Base-by-base conservation (phyloP, 495 filamentous ascomycete genomes). In the Xylaria longipes region DNA sequence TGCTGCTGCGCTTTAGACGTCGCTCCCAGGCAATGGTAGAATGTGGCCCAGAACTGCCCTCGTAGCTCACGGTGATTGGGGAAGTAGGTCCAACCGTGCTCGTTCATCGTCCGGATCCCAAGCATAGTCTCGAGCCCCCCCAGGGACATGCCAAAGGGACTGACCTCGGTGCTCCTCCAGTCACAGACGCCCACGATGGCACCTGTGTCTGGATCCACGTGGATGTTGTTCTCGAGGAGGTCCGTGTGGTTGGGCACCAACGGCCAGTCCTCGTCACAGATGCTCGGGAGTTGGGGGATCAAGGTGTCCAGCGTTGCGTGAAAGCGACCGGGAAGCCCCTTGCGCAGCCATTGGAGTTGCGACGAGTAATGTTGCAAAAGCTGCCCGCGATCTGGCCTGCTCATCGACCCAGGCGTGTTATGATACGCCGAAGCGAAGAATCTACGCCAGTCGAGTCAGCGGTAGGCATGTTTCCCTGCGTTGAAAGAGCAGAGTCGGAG, bases 181-280 rank as follows among this genome's bases (percentile, higher is more conserved):
- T 70, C 68, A 17, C 37, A 48, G 35, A 70, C 37, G 17, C 68
- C 68, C 17, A 14, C 15, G 20, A 70, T 37, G 27, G 5, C 8
- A 22, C 68, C 68, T 8, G 39, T 70, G 14, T 35, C 12, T 20
- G 45, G 37, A 15, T 64, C 57, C 3, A 70, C 68, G 27, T 70
- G 68, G 58, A 70, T 70, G 43, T 70, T 70, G 25, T 64, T 70
- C 68, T 70, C 68, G 6, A 70, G 41, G 17, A 70, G 68, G 20
- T 70, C 68, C 12, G 17, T 27, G 48, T 71, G 60, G 41, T 71
- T 52, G 17, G 43, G 68, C 41, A 54, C 68, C 27, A 65, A 11
- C 9, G 58, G 68, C 39, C 41, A 71, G 43, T 54, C 7, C 4
- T 33, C 12, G 1, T n/a, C 41, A 56, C 22, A 65, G 12, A 71